These are phyloP conservation scores for Apostasia ramifera DNA, from an alignment of 106 monocot species.

Conservation along the genomic window DNA sequence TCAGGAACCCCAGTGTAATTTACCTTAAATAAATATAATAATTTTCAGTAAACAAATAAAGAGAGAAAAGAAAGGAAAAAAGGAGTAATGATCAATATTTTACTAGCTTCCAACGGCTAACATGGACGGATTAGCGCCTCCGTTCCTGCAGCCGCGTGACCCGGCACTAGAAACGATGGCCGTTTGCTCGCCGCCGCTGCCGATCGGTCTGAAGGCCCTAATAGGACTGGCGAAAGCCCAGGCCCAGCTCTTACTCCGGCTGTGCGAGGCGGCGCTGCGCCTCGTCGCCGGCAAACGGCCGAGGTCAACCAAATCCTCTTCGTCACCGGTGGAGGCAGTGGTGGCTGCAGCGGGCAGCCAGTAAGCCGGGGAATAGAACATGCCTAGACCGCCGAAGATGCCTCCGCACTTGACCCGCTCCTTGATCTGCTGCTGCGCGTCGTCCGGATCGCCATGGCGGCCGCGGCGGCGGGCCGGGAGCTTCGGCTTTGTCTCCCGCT, in stretches of 20 bases:
- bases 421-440: conserved; percentile 10
- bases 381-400: conserved; percentile 42
- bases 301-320: neutral
- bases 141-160: neutral
- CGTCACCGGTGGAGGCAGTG: neutral
- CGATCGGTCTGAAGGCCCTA: conserved; percentile 35
- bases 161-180: neutral
- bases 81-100: neutral
- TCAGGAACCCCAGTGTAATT: no score
- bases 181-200: neutral
- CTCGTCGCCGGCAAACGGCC: neutral
- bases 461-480: neutral
- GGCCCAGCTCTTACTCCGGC: conserved; percentile 35
- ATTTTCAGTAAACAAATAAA: no score
- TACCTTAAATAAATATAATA: no score
- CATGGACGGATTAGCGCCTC: neutral
- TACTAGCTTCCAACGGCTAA: neutral
- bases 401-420: conserved; percentile 45
- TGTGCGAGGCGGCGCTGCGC: neutral
- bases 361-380: conserved; percentile 26
- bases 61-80: no score
- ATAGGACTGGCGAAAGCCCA: conserved; percentile 66
- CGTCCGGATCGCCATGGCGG: neutral
- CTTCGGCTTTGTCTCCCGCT: conserved; percentile 28
- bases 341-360: conserved; percentile 25